These are phyloP conservation scores for Aureobasidium leucospermi DNA, from an alignment of 2,329 filamentous ascomycete genomes.

Conservation along the genomic window DNA sequence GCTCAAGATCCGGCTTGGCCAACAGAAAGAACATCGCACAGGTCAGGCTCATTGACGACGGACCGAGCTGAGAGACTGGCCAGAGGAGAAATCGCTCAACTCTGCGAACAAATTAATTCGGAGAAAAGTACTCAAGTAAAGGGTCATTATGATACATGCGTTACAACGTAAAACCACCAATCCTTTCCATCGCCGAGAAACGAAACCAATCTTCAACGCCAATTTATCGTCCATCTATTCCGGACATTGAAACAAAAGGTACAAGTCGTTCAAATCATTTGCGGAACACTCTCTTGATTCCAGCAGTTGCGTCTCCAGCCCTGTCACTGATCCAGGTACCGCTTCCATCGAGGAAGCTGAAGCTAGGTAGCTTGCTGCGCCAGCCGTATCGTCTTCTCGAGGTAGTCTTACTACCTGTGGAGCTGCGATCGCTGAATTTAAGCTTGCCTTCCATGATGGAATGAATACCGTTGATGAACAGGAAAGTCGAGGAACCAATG, in stretches of 20 bases:
- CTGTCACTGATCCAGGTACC: constrained; percentile 15
- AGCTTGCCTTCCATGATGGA: constrained; percentile 81
- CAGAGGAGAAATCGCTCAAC: background rate
- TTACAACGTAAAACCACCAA: constrained; percentile 5
- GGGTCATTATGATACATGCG: constrained; percentile 8
- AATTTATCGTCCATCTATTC: background rate
- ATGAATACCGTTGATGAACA: constrained; percentile 76
- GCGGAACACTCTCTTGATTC: constrained; percentile 22
- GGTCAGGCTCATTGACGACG: background rate
- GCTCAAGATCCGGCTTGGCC: background rate
- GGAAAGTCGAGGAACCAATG: constrained; percentile 72
- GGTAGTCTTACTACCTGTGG: constrained; percentile 4
- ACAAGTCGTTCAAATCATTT: constrained; percentile 5
- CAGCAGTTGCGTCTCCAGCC: constrained; percentile 26
- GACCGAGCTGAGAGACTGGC: background rate
- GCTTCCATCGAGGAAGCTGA: background rate
- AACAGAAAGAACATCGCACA: background rate
- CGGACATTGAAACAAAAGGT: background rate
- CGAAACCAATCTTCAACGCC: constrained; percentile 1
- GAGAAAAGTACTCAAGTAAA: background rate
- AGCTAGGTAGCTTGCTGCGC: constrained; percentile 5
- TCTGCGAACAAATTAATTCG: background rate
- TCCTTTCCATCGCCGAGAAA: background rate
- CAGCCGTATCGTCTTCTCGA: constrained; percentile 12
- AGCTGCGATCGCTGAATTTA: constrained; percentile 38